phyloP scores from a whole-genome alignment of 495 filamentous ascomycete species.

The Neurospora sp. region DNA sequence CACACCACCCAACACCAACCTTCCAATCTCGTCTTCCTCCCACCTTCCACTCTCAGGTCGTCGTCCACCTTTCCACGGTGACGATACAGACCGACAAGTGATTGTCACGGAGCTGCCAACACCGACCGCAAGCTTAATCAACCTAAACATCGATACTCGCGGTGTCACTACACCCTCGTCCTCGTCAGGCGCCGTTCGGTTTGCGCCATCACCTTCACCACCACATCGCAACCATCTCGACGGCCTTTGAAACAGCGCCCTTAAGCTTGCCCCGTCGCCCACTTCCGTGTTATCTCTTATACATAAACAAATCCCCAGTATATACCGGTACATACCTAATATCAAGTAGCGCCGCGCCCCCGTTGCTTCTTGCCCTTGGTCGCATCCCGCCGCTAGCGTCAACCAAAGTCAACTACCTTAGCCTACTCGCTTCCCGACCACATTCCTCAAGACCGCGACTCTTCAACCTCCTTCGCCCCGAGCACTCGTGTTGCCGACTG shows the following conservation, averaged over 20 bases:
- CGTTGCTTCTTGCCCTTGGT: neutral
- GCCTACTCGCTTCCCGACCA: neutral
- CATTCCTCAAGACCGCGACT: neutral
- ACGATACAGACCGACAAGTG: neutral
- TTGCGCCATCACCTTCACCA: neutral
- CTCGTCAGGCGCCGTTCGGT: neutral
- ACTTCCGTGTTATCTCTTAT: neutral
- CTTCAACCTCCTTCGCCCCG: neutral
- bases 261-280: neutral
- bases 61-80: neutral
- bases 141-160: neutral
- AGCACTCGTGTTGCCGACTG: neutral
- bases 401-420: neutral
- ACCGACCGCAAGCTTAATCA: no score
- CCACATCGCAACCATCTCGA: neutral
- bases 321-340: neutral
- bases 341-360: neutral
- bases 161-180: neutral
- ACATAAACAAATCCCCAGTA: neutral
- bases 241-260: neutral
- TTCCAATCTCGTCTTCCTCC: neutral
- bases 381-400: slow-evolving; percentile 3
- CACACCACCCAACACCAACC: neutral
- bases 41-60: neutral
- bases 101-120: neutral